Evolutionary conservation across 2,329 filamentous ascomycete species (phyloP), one percentile per base, ranked within the genome.

Genomic region (Aaosphaeria arxii): DNA sequence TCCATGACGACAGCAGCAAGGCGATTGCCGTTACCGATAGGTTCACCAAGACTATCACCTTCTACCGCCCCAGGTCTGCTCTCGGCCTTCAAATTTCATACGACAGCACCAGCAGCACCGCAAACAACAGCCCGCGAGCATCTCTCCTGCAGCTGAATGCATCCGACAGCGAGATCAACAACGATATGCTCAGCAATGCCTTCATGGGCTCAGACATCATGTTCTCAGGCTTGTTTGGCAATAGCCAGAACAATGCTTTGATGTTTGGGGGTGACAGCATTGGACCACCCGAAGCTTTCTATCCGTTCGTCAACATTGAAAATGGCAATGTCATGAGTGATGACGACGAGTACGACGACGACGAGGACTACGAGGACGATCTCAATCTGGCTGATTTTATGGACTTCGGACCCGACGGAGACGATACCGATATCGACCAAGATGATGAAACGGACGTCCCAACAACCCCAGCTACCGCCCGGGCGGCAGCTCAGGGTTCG

Each of bases 231-330:
- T 84, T 90, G 72, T 79, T 84, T 46, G 68, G 69, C 9, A 61
- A 62, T 29, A 59, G 61, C 32, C 62, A 66, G 24, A 72, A 73
- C 24, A 77, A 74, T 45, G 73, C 77, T 40, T 68, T 72, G 46
- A 67, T 73, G 28, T 71, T 77, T 35, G 73, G 71, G 54, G 82
- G 81, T 5, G 84, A 88, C 61, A 78, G 83, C n/a, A 77, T 89
- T 61, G 87, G 87, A 1, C 86, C 87, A 2, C 79, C 84, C 0
- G 87, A 91, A 69, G 86, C 87, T 6, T 91, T 90, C 67, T 91
- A 88, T 59, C 82, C 87, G 5, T 84, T 86, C 46, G 77, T 78
- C 7, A 79, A 71, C 46, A 72, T 80, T 49, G 72, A 73, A 40
- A 84, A 88, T 52, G 78, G 80, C 45, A 78, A 80, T 42, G 69